These are phyloP conservation scores for Citrullus mucosospermus DNA, from an alignment of 306 rosid species.

Conservation along the genomic window DNA sequence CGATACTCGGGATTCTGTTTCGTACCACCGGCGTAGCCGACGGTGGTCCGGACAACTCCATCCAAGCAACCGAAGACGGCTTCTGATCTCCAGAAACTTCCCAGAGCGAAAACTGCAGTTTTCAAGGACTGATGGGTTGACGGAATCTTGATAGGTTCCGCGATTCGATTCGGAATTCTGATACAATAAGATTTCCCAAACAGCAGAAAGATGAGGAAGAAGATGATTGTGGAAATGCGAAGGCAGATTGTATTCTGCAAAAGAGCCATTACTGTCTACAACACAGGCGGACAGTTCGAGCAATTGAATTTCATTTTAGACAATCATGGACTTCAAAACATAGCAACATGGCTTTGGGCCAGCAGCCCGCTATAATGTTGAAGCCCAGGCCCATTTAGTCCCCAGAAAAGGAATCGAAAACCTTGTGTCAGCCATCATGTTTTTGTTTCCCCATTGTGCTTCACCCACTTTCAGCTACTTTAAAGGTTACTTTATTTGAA, in stretches of 20 bases:
- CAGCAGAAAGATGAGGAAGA: conserved; percentile 12
- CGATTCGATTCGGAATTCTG: conserved; percentile 51
- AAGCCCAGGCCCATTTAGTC: background rate
- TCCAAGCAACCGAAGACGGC: conserved; percentile 78
- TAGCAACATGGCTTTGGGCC: background rate
- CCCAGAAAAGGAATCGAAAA: no score
- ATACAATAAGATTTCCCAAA: conserved; percentile 24
- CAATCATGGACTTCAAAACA: background rate
- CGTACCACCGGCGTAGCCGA: conserved; percentile 81
- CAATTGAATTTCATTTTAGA: background rate
- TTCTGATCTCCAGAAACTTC: conserved; percentile 97
- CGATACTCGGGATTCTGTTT: conserved; percentile 71
- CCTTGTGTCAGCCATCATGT: no score
- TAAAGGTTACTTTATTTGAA: no score
- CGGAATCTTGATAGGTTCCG: conserved; percentile 17
- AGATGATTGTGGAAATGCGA: conserved; percentile 2
- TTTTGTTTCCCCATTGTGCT: no score
- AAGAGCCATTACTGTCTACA: background rate
- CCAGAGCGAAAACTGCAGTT: conserved; percentile 65
- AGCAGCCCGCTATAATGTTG: background rate
- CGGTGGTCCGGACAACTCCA: conserved; percentile 73
- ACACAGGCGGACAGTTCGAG: background rate
- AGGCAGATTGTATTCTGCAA: conserved; percentile 1
- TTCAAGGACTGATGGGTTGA: conserved; percentile 28
- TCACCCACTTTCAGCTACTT: background rate